Percentiles rank a stretch among this genome's conserved stretches.
Conservation (phyloP, 163 green algal species). For the Scenedesmus sp. region DNA sequence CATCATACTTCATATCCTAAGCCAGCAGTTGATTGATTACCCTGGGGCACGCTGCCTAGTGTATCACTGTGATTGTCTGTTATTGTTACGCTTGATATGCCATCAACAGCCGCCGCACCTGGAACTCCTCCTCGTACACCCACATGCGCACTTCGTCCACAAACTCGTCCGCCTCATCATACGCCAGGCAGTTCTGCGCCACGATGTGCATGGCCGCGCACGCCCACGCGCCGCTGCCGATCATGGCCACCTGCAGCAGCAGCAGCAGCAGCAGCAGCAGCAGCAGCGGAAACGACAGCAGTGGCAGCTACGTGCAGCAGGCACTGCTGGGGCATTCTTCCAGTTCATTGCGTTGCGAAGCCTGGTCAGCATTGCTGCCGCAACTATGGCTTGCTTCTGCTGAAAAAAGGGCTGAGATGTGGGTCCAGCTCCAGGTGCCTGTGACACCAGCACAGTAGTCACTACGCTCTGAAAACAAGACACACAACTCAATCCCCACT, state of each 20-base stretch:
- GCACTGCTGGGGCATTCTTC: neutral
- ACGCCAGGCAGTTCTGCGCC: constrained; percentile 65
- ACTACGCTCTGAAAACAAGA: no score
- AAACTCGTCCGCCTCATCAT: constrained; percentile 69
- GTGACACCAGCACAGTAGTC: no score
- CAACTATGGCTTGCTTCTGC: neutral
- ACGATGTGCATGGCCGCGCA: constrained; percentile 73
- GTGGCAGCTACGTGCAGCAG: neutral
- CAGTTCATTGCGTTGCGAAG: neutral
- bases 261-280: constrained; percentile 15
- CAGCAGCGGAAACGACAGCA: neutral
- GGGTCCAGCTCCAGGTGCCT: no score
- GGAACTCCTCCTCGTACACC: constrained; percentile 80
- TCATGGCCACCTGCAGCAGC: constrained; percentile 69
- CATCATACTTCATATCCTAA: no score
- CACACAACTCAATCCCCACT: no score
- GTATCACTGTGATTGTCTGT: no score
- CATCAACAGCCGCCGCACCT: constrained; percentile 10
- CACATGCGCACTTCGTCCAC: constrained; percentile 78
- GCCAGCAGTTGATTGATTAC: no score
- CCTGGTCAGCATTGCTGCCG: neutral
- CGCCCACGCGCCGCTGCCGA: constrained; percentile 78
- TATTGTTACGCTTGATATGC: no score
- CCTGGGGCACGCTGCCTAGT: no score
- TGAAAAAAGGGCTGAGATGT: no score